Base-by-base conservation (phyloP, 2,329 filamentous ascomycete genomes). In the Pestalotiopsis fici region DNA sequence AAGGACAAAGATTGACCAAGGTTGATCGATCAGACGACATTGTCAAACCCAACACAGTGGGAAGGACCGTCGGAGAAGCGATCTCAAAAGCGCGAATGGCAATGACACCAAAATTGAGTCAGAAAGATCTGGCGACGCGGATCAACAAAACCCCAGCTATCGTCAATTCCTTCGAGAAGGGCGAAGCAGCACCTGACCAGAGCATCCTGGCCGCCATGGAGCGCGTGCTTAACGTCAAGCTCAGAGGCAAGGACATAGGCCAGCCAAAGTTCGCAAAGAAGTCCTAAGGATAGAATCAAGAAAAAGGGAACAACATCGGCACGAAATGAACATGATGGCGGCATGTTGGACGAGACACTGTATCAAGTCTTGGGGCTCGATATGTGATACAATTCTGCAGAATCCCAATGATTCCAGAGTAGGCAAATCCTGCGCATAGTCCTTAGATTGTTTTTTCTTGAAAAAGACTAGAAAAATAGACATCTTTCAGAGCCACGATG, bases 11-110 rank as follows among this genome's bases (percentile, higher is more conserved):
- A 79, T 87, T 98, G 72, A 98, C 96, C 73, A 98, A 98, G 86
- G 95, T 99, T 81, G 96, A 98, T 87, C 95, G 95, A 74, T 91
- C 90, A 79, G 95, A 98, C 86, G 96, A 98, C 80, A 97, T 98
- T 83, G 91, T 98, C 83, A 97, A 97, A 86, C 95, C 94, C 78
- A 97, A 97, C 85, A 97, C 94, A 59, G 86, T 98, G 68, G 94
- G 94, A 78, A 86, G 87, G 76, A 86, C 88, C 66, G 93, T 98
- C 71, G 94, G 93, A 76, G 89, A 93, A 72, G 93, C 91, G 72
- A 98, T 98, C 83, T 87, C 90, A 76, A 88, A 91, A 76, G 89
- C 92, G 66, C 93, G 96, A 71, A 90, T 90, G 78, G 89, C 91
- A 78, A 91, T 93, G 79, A 92, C 92, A 82, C 94, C 95, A 28